Percentiles rank a stretch among this genome's conserved stretches.
Evolutionary conservation across 345 rosid species (phyloP).

Genomic region (Psidium friedrichsthalianum): DNA sequence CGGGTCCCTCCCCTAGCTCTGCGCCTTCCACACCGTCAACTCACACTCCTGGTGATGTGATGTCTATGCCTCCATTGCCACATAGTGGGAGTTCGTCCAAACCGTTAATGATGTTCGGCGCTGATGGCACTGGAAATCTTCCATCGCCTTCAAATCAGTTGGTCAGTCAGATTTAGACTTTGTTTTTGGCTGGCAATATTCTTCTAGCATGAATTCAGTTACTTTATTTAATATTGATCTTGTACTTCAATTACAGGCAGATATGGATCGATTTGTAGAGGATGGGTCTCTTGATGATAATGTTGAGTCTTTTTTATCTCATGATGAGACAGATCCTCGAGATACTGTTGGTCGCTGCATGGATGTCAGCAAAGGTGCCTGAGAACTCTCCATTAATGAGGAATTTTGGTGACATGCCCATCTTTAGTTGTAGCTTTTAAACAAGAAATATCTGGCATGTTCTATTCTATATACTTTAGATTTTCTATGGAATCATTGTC

Average conservation of each 20-base stretch:
- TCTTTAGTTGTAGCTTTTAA: background rate
- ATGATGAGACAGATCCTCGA: constrained; percentile 76
- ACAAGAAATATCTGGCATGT: background rate
- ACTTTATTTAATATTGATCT: constrained; percentile 14
- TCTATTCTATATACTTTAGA: background rate
- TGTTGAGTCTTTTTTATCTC: constrained; percentile 94
- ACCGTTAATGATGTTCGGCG: constrained; percentile 57
- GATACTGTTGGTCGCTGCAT: constrained; percentile 69
- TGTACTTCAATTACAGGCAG: constrained; percentile 84
- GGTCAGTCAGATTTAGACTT: constrained; percentile 34
- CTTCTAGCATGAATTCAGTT: background rate
- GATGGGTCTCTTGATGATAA: constrained; percentile 94
- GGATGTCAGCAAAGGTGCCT: constrained; percentile 71
- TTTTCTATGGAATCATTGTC: background rate
- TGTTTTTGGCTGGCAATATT: background rate
- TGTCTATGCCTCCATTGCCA: constrained; percentile 82
- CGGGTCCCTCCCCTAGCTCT: constrained; percentile 98
- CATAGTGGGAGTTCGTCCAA: constrained; percentile 81
- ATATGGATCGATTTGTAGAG: constrained; percentile 86
- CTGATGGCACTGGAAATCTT: constrained; percentile 79
- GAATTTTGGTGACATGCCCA: background rate
- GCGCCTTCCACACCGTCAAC: constrained; percentile 99
- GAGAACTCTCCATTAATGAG: background rate
- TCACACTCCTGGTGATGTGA: constrained; percentile 91
- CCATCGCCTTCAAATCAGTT: constrained; percentile 84